Base-by-base conservation (phyloP, 2,329 filamentous ascomycete species). In the Aureobasidium pullulans region DNA sequence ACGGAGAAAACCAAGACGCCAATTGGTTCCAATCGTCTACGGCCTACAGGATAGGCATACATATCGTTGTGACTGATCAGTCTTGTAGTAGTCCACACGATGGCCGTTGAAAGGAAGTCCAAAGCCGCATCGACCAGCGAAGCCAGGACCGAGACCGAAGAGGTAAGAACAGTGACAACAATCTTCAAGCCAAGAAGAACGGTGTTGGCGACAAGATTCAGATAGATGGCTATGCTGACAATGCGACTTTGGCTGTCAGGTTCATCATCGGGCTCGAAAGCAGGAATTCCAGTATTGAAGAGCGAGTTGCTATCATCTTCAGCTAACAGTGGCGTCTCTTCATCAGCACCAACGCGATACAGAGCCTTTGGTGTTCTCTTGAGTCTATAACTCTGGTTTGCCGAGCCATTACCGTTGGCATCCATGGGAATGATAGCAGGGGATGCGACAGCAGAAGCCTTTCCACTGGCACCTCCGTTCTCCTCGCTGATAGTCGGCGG, bases 301-400 rank as follows among this genome's bases (percentile, higher is more conserved):
- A 77, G 77, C 29, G 77, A 75, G 36, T 70, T 65, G 58, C 75
- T 75, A 7, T 73, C 70, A 13, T 76, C 74, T 23, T 73, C 72
- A 15, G 73, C 68, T 32, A 91, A 78, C 23, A 92, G 77, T 0
- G 89, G 85, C 1, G 85, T 81, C 48, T 83, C 82, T n/a, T 85
- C 84, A 16, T 85, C 84, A 15, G 82, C 75, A 13, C 82, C 75
- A 2, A 84, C 81, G 40, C 88, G 89, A 72, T 96, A 96, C 57
- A 96, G 84, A 66, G 92, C 89, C 69, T 89, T 89, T 1, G 90
- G 90, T 0, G 91, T 96, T 53, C 89, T 83, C 71, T 89, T 89
- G 64, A 90, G 77, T 67, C 82, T 85, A 13, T 44, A 56, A 36
- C 39, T 56, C 54, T 60, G 50, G 29, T 65, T 65, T 58, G 67